Evolutionary conservation across 306 rosid species (phyloP), one percentile per base, ranked within the genome.

Genomic region (Cyamopsis tetragonoloba): DNA sequence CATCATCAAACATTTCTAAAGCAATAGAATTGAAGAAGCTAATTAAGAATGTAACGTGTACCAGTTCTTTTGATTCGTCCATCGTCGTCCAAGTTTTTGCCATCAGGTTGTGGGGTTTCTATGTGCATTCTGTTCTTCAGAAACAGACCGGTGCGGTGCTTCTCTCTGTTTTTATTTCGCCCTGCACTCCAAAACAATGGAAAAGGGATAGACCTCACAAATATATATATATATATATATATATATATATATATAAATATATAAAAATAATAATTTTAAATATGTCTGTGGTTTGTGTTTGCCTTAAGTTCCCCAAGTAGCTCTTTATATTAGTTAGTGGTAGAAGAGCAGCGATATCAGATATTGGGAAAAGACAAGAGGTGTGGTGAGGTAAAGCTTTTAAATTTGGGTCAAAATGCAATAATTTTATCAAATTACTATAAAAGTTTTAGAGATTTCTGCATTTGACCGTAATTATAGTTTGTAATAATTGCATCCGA

Each of bases 1-100:
- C 12, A 1, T 7, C 12, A 14, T 13, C 12, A 20, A 7, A 7
- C 1, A 22, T 4, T 4, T 10, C 7, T 31, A 31, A 5, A 31
- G 37, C 37, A 31, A 10, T 0, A 7, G 5, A 7, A 20, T 0
- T 19, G 3, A 2, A 22, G 13, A 39, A 39, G 24, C 5, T 20
- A 44, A 4, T 50, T 2, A 22, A 50, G 7, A 7, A 7, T 60
- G 2, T 5, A 9, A 50, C 22, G 17, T 35, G 3, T 82, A 89
- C 96, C 96, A 0, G 86, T 83, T 83, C 96, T 82, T 58, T 83
- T 86, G 31, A 35, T 19, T 39, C 91, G 86, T 10, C 93, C 96
- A 15, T 89, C 96, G 6, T 87, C 96, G 24, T 85, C 93, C 15
- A 85, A 73, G 86, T 85, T 79, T 74, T 89, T 89, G 42, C 66